Evolutionary conservation across 106 monocot genomes (phyloP).

Genomic region (Dendrobium officinale): DNA sequence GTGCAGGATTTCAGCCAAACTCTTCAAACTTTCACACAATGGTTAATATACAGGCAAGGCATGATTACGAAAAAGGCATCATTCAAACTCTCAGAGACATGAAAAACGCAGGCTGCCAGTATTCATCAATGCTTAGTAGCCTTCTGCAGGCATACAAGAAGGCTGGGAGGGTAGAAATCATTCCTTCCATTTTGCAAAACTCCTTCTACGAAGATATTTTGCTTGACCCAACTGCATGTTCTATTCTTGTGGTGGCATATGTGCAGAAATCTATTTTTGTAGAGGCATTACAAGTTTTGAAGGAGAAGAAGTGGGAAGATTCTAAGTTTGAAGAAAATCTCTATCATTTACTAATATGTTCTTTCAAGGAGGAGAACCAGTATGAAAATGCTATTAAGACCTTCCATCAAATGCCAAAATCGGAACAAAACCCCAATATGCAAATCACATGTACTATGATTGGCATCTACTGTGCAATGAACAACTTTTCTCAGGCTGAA

Average conservation of each 20-base stretch:
- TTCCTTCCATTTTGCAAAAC: slow-evolving; percentile 47
- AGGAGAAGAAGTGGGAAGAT: slow-evolving; percentile 71
- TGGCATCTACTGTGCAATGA: slow-evolving; percentile 57
- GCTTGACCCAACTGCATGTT: slow-evolving; percentile 68
- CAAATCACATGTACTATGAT: slow-evolving; percentile 85
- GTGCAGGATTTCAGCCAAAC: slow-evolving; percentile 56
- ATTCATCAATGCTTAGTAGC: slow-evolving; percentile 54
- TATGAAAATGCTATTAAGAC: slow-evolving; percentile 58
- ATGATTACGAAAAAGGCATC: slow-evolving; percentile 46
- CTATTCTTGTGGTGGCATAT: slow-evolving; percentile 64
- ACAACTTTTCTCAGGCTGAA: slow-evolving; percentile 65
- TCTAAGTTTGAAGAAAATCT: slow-evolving; percentile 70
- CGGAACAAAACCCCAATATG: slow-evolving; percentile 44
- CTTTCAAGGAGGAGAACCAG: slow-evolving; percentile 73
- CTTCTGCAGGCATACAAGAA: slow-evolving; percentile 83
- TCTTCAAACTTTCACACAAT: slow-evolving; percentile 95
- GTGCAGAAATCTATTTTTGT: slow-evolving; percentile 53
- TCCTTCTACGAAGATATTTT: slow-evolving; percentile 68
- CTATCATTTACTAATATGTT: slow-evolving; percentile 88
- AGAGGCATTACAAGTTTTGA: slow-evolving; percentile 57
- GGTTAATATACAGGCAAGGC: slow-evolving; percentile 83
- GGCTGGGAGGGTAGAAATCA: slow-evolving; percentile 38
- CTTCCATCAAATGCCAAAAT: slow-evolving; percentile 56
- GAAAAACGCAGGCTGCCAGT: slow-evolving; percentile 48
- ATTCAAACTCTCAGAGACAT: slow-evolving; percentile 67